Evolutionary conservation across 176 grass and related monocot genomes (phyloP), one percentile per base, ranked within the genome.

Genomic region (Hyparrhenia diplandra): DNA sequence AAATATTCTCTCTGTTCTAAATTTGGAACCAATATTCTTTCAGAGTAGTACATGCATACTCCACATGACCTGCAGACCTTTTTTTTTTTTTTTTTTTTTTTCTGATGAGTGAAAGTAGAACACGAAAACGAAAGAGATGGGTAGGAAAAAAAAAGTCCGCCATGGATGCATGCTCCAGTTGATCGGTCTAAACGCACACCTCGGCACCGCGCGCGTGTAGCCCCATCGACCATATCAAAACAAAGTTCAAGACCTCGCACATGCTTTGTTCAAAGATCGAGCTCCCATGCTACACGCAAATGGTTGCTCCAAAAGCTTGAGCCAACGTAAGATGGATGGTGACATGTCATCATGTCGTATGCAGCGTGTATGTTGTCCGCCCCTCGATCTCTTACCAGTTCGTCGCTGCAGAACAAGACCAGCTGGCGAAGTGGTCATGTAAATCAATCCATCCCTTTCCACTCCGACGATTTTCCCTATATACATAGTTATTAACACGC

Each of bases 371-470:
- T n/a, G n/a, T n/a, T n/a, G n/a, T n/a, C n/a, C n/a, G n/a, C n/a
- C n/a, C n/a, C n/a, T n/a, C n/a, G n/a, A n/a, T 45, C 68, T 25
- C 39, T 32, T 61, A 71, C 79, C 51, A 21, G 79, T 81, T 68
- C 65, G 34, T 39, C 34, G 65, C 11, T 64, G 1, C 29, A 32
- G 5, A 13, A 27, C 27, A 63, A 63, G 17, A 11, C 60, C 60
- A 29, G 27, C 60, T 29, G 25, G 59, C 13, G 10, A 6, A 49
- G 46, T 18, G 46, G 46, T 49, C 18, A 49, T 49, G 5, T 46
- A 46, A 16, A 46, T 46, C 43, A 14, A n/a, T n/a, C n/a, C n/a
- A 42, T 42, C 2, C 10, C 41, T 42, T 42, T 42, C 41, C 10
- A 42, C 41, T 42, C 41, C 41, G 41, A 42, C 41, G 41, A 13